Percentiles rank a stretch among this genome's conserved stretches.
phyloP scores from a whole-genome alignment of 2,329 filamentous ascomycete genomes.

The Fusarium pseudograminearum region DNA sequence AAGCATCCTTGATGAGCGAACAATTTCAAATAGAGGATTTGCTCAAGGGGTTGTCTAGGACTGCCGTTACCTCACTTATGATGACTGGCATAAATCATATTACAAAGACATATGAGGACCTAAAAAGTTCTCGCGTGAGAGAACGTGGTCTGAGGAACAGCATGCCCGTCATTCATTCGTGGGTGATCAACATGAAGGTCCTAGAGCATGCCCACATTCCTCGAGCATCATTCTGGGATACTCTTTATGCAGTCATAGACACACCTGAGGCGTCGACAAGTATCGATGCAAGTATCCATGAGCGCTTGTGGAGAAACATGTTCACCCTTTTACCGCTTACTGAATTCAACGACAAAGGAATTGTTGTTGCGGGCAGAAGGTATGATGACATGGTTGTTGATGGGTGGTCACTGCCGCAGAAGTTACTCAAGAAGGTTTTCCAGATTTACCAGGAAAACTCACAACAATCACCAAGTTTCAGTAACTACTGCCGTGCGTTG shows the following conservation, averaged over 20 bases:
- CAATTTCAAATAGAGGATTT: slow-evolving; percentile 62
- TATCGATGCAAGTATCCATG: slow-evolving; percentile 62
- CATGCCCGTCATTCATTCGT: slow-evolving; percentile 62
- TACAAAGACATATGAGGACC: slow-evolving; percentile 60
- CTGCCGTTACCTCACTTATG: slow-evolving; percentile 57
- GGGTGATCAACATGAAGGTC: slow-evolving; percentile 69
- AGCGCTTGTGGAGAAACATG: slow-evolving; percentile 68
- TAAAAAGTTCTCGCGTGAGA: slow-evolving; percentile 59
- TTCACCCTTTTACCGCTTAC: slow-evolving; percentile 71
- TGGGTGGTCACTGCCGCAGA: slow-evolving; percentile 71
- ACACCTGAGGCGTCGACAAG: slow-evolving; percentile 51
- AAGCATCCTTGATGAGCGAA: slow-evolving; percentile 49
- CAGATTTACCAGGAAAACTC: slow-evolving; percentile 67
- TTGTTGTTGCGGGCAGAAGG: slow-evolving; percentile 55
- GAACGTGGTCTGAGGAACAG: slow-evolving; percentile 66
- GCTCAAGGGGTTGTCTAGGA: slow-evolving; percentile 57
- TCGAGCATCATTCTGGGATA: slow-evolving; percentile 70
- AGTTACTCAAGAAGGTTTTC: slow-evolving; percentile 68
- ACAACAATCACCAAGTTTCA: slow-evolving; percentile 71
- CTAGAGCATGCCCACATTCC: slow-evolving; percentile 64
- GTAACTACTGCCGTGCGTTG: slow-evolving; percentile 71
- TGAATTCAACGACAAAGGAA: slow-evolving; percentile 69
- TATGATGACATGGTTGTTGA: slow-evolving; percentile 55
- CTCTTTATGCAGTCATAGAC: slow-evolving; percentile 61
- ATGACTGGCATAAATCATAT: slow-evolving; percentile 58